A percentile compares a stretch with the other conserved stretches of the same genome.
These are phyloP conservation scores for Gossypium bickii DNA, from an alignment of 345 rosid genomes.

Conservation along the genomic window DNA sequence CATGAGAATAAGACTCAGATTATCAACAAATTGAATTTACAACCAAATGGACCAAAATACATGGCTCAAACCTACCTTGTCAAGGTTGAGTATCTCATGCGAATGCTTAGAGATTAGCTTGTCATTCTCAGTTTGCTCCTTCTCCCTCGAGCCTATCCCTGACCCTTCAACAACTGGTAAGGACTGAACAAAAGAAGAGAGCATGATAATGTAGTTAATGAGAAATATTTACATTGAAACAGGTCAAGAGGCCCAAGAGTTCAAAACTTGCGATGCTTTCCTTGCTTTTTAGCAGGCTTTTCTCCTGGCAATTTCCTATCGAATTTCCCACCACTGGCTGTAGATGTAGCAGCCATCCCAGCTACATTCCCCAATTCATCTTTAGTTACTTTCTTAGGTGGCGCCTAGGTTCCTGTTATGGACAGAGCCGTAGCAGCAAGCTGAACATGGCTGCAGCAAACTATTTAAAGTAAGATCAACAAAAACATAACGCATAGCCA, in stretches of 20 bases:
- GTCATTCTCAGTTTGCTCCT: slow-evolving; percentile 72
- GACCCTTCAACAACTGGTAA: slow-evolving; percentile 69
- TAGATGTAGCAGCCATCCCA: slow-evolving; percentile 84
- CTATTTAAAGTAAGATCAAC: background rate
- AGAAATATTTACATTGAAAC: background rate
- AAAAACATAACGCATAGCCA: background rate
- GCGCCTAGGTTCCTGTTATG: slow-evolving; percentile 73
- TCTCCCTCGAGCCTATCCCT: slow-evolving; percentile 57
- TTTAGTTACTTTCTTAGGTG: slow-evolving; percentile 63
- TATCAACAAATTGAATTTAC: background rate
- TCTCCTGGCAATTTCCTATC: slow-evolving; percentile 85
- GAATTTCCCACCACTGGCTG: slow-evolving; percentile 94
- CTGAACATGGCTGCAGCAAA: slow-evolving; percentile 66
- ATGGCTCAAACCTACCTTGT: slow-evolving; percentile 47
- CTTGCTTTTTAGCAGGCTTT: slow-evolving; percentile 67
- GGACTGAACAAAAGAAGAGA: slow-evolving; percentile 38
- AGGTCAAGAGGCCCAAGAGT: background rate
- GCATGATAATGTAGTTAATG: background rate
- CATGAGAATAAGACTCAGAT: slow-evolving; percentile 13
- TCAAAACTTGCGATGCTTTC: slow-evolving; percentile 80
- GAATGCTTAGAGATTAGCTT: slow-evolving; percentile 82
- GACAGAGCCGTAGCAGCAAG: slow-evolving; percentile 88
- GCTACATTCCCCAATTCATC: slow-evolving; percentile 77
- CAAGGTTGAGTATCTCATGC: slow-evolving; percentile 74
- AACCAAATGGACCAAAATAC: background rate